Evolutionary conservation across 257 asterid genomes (phyloP), one percentile per base, ranked within the genome.

Genomic region (Apocynum venetum): DNA sequence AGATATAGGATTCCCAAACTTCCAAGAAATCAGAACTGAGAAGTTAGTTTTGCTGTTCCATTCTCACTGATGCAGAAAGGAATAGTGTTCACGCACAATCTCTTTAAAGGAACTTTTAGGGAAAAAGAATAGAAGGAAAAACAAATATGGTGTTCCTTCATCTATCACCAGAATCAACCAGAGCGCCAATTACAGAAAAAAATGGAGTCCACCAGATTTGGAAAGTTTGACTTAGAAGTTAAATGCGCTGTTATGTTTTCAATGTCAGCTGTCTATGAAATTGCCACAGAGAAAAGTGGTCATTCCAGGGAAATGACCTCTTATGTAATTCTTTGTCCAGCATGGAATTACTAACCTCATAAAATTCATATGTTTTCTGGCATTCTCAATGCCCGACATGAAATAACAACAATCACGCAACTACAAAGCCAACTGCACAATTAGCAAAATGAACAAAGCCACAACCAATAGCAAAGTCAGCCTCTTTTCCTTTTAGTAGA

Each of bases 401-500:
- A 66, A 11, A 66, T 17, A 43, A 75, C 60, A 38, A 38, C 20
- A 10, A 9, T 49, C 7, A 49, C 13, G 8, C 1, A 49, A 40
- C 0, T 59, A 46, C 49, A 19, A 25, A 6, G 14, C 44, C 48
- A 48, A 63, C 19, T 3, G 41, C 40, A 11, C 63, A 51, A 40
- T 19, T n/a, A 47, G 73, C 14, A 1, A 25, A 78, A 69, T 48
- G 25, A n/a, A 79, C 12, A 65, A 3, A 52, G 56, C 74, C 12
- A 76, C 2, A 59, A 46, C 61, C 1, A 55, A 48, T 15, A 25
- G 57, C 67, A 15, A 41, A 20, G 44, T 77, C 49, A 60, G 15
- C 74, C 67, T 77, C 60, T 65, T 66, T 61, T 49, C 60, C 19
- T 73, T 19, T 53, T 51, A 8, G 40, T 9, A 41, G 81, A 57